Percentiles rank a stretch among this genome's conserved stretches.
Conservation (phyloP, 2,329 filamentous ascomycete genomes). For the Alternaria conjuncta region DNA sequence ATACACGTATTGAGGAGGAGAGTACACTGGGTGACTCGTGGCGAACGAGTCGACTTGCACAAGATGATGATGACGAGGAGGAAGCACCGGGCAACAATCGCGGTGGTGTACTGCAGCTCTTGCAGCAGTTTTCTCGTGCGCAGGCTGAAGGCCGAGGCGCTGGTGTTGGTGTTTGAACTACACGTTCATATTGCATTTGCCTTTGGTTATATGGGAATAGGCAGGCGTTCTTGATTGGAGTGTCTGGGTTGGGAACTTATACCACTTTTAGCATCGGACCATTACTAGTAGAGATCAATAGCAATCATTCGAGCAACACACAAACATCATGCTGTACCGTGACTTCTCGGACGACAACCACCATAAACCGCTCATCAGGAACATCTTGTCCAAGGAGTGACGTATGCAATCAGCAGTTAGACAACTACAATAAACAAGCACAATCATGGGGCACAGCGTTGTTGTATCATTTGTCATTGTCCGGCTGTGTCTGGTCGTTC, state of each 20-base stretch:
- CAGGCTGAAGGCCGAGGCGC: conserved; percentile 58
- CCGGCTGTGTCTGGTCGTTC: conserved; percentile 35
- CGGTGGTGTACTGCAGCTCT: conserved; percentile 67
- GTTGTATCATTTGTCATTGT: conserved; percentile 45
- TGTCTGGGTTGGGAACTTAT: neutral
- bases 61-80: conserved; percentile 58
- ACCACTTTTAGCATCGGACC: conserved; percentile 5
- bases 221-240: neutral
- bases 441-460: neutral
- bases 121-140: conserved; percentile 72
- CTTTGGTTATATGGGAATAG: neutral
- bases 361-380: neutral
- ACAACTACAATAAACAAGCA: neutral
- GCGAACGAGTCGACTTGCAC: conserved; percentile 54
- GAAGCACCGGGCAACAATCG: conserved; percentile 52
- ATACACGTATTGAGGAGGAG: conserved; percentile 54
- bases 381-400: neutral
- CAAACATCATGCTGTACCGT: neutral
- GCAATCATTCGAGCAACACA: neutral
- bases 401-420: neutral
- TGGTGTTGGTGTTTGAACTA: conserved; percentile 39
- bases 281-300: neutral
- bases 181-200: conserved; percentile 4
- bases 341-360: neutral
- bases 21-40: conserved; percentile 67